Conservation (phyloP, 305 asterid species). For the Solanum aculeatissimum region DNA sequence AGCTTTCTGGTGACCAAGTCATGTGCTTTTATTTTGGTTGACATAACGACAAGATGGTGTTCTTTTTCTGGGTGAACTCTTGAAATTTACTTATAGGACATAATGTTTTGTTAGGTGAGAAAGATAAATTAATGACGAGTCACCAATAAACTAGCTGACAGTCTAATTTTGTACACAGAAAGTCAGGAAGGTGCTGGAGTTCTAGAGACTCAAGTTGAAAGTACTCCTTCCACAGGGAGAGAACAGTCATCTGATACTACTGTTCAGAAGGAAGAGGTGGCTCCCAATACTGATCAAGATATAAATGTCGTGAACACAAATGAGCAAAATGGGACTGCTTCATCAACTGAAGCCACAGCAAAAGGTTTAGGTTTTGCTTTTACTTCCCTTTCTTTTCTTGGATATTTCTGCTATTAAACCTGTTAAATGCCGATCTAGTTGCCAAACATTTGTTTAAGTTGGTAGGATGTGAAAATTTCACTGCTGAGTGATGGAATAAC, state of each 20-base stretch:
- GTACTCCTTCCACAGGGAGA: constrained; percentile 8
- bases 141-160: not conserved
- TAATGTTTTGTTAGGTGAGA: not conserved
- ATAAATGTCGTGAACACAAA: constrained; percentile 21
- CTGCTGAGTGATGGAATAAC: not conserved
- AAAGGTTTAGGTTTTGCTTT: constrained; percentile 31
- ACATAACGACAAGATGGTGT: not conserved
- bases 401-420: not conserved
- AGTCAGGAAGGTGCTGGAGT: constrained; percentile 18
- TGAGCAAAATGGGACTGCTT: constrained; percentile 26
- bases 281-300: constrained; percentile 4
- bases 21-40: not conserved
- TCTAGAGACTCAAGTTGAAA: not conserved
- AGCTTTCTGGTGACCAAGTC: not conserved
- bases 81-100: not conserved
- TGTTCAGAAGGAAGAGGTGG: constrained; percentile 1
- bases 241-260: not conserved
- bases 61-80: not conserved
- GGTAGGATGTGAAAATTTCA: not conserved
- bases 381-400: not conserved
- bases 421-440: not conserved
- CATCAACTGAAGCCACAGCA: constrained; percentile 19
- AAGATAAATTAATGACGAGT: not conserved
- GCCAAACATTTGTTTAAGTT: not conserved
- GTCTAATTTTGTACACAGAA: constrained; percentile 21